phyloP scores from a whole-genome alignment of 441 rosid genomes.

The Syzygium malaccense region DNA sequence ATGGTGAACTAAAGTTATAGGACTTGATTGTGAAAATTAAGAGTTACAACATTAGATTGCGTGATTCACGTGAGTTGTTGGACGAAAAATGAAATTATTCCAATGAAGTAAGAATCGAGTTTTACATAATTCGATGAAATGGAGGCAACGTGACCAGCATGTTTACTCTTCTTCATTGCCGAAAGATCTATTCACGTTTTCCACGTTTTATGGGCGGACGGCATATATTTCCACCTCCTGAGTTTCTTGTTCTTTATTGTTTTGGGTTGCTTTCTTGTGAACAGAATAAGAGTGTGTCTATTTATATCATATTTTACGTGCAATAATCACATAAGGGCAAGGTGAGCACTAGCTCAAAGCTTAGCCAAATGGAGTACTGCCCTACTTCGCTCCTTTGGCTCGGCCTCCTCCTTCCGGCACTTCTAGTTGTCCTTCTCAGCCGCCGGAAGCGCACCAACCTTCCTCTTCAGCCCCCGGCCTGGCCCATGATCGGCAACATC shows the following conservation, averaged over 20 bases:
- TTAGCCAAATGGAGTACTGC: neutral
- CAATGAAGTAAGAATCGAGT: neutral
- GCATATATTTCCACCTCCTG: neutral
- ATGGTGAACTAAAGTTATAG: too few relatives aligned
- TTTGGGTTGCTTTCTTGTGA: neutral
- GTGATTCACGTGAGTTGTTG: neutral
- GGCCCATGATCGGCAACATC: slow-evolving; percentile 18
- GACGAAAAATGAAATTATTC: neutral
- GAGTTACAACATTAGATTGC: neutral
- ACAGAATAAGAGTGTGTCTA: neutral
- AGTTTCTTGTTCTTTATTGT: neutral
- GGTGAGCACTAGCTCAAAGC: neutral
- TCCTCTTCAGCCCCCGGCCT: slow-evolving; percentile 17
- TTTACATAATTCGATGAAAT: neutral
- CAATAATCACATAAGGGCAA: neutral
- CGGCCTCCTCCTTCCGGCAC: neutral
- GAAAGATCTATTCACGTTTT: neutral
- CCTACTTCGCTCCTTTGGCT: neutral
- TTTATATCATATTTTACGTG: neutral
- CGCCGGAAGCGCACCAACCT: neutral
- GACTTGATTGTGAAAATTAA: neutral
- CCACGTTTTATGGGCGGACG: neutral
- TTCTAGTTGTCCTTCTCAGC: neutral
- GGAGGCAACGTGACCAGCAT: neutral
- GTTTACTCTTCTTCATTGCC: neutral